phyloP scores from a whole-genome alignment of 179 eudicot species.

The Silene vulgaris region DNA sequence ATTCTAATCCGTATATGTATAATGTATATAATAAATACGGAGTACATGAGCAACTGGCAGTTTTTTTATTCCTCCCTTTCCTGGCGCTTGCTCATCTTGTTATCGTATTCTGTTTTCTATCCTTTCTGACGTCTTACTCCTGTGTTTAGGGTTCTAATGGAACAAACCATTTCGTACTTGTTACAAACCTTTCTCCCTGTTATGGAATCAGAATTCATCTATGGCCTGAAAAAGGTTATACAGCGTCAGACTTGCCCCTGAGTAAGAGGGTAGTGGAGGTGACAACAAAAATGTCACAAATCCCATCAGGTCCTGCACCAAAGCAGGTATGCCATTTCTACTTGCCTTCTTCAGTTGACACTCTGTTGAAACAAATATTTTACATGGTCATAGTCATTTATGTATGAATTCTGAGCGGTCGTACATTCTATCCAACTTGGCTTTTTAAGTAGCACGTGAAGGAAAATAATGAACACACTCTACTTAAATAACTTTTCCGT shows the following conservation, averaged over 20 bases:
- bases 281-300: constrained; percentile 76
- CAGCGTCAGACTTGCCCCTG: constrained; percentile 38
- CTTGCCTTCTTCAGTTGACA: not conserved
- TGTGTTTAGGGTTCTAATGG: constrained; percentile 65
- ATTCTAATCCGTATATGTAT: not conserved
- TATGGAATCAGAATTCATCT: constrained; percentile 85
- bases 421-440: not conserved
- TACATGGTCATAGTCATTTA: not conserved
- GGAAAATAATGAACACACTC: not conserved
- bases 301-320: constrained; percentile 96
- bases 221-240: constrained; percentile 82
- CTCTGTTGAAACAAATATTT: not conserved
- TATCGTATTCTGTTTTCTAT: not conserved
- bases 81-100: not conserved
- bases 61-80: constrained; percentile 7
- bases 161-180: constrained; percentile 73
- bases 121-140: constrained; percentile 19
- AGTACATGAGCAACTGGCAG: not conserved
- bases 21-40: no score
- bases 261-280: constrained; percentile 65
- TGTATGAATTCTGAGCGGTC: not conserved
- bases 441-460: constrained; percentile 8
- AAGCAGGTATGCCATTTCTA: constrained; percentile 64
- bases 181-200: constrained; percentile 95
- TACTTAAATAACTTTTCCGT: not conserved